Conservation (phyloP, 805 yeast genomes). For the Barnettozyma wickerhamii region DNA sequence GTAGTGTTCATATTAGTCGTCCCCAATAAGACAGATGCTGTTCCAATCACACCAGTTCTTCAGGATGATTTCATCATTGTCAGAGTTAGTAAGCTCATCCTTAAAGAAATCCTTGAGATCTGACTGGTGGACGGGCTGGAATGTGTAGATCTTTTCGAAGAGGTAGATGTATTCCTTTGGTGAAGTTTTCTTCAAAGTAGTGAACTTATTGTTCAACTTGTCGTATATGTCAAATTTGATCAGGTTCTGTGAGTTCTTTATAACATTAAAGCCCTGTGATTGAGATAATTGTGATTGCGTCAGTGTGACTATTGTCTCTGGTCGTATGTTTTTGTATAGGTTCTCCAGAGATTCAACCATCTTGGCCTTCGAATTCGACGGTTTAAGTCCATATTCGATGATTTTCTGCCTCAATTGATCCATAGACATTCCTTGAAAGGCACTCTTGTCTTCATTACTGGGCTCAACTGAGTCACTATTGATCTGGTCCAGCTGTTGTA, state of each 20-base stretch:
- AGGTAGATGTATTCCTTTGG: slow-evolving; percentile 6
- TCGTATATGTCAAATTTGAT: slow-evolving; percentile 21
- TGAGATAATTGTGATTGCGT: slow-evolving; percentile 17
- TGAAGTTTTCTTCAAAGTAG: not conserved
- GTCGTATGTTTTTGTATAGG: slow-evolving; percentile 12
- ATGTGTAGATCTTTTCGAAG: slow-evolving; percentile 21
- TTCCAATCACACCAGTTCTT: slow-evolving; percentile 24
- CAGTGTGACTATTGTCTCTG: slow-evolving; percentile 14
- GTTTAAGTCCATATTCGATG: slow-evolving; percentile 24
- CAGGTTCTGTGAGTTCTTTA: slow-evolving; percentile 19
- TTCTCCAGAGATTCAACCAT: slow-evolving; percentile 20
- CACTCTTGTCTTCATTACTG: slow-evolving; percentile 7
- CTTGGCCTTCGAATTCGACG: slow-evolving; percentile 16
- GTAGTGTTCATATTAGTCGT: not conserved
- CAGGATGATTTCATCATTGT: slow-evolving; percentile 8
- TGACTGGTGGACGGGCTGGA: slow-evolving; percentile 18
- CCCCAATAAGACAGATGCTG: slow-evolving; percentile 21
- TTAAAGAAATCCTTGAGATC: slow-evolving; percentile 6
- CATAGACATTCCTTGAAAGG: slow-evolving; percentile 13
- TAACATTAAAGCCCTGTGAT: slow-evolving; percentile 3
- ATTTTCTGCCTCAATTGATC: slow-evolving; percentile 20
- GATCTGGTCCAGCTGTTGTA: not conserved
- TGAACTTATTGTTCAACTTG: slow-evolving; percentile 12
- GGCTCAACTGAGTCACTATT: not conserved
- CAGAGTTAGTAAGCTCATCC: slow-evolving; percentile 6